A percentile compares a stretch with the other conserved stretches of the same genome.
These are phyloP conservation scores for Aspergillus fumigatiaffinis DNA, from an alignment of 2,329 filamentous ascomycete species.

Conservation along the genomic window DNA sequence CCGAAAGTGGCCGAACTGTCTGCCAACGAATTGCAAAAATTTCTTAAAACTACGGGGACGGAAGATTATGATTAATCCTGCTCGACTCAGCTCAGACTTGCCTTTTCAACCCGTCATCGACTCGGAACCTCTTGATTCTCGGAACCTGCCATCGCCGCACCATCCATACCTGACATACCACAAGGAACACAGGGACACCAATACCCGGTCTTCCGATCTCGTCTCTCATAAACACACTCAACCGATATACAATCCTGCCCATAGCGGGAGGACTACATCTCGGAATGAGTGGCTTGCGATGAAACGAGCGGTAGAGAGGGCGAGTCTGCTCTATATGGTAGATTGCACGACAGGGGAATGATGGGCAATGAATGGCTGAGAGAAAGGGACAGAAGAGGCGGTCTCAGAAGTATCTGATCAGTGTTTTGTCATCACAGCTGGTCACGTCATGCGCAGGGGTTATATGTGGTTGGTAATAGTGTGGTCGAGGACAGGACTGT, in stretches of 20 bases:
- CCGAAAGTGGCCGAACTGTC: background rate
- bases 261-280: background rate
- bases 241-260: background rate
- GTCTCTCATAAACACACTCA: background rate
- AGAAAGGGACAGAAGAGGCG: slow-evolving; percentile 5
- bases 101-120: slow-evolving; percentile 26
- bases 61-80: background rate
- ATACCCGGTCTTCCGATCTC: background rate
- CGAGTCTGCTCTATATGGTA: background rate
- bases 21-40: background rate
- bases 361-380: slow-evolving; percentile 5
- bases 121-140: slow-evolving; percentile 1
- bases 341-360: background rate
- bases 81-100: slow-evolving; percentile 32
- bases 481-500: background rate
- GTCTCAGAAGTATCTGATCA: slow-evolving; percentile 43
- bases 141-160: background rate
- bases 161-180: background rate
- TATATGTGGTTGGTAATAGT: background rate
- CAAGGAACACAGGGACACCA: background rate
- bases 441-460: background rate
- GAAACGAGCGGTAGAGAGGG: slow-evolving; percentile 2
- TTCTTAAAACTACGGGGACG: background rate
- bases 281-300: background rate
- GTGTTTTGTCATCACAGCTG: slow-evolving; percentile 40